Evolutionary conservation across 129 eudicot species (phyloP).

Genomic region (Tagetes erecta): DNA sequence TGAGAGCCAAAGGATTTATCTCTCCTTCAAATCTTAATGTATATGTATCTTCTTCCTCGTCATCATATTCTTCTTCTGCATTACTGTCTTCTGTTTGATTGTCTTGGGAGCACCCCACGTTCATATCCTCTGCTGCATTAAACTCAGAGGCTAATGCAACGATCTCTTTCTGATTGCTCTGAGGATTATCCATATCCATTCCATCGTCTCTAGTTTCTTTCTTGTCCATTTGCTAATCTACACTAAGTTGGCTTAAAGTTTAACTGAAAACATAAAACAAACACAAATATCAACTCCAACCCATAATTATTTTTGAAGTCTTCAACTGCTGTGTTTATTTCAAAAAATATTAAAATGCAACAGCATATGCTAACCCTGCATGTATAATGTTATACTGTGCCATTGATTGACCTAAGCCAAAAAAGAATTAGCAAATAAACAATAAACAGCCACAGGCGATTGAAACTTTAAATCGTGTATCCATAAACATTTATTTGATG

Average conservation of each 20-base stretch:
- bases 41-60: slow-evolving; percentile 42
- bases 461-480: background rate
- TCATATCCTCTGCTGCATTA: slow-evolving; percentile 13
- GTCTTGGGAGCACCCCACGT: slow-evolving; percentile 20
- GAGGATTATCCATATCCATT: slow-evolving; percentile 6
- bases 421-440: background rate
- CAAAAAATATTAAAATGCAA: background rate
- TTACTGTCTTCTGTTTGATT: slow-evolving; percentile 29
- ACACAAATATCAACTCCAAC: background rate
- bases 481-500: background rate
- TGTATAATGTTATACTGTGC: background rate
- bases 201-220: slow-evolving; percentile 23
- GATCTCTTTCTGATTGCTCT: slow-evolving; percentile 18
- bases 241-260: background rate
- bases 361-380: background rate
- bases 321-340: background rate
- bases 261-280: background rate
- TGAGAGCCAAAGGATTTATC: slow-evolving; percentile 57
- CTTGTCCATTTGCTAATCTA: slow-evolving; percentile 23
- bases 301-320: background rate
- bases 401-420: background rate
- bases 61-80: slow-evolving; percentile 41
- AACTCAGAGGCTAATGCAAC: slow-evolving; percentile 17
- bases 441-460: background rate
- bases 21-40: slow-evolving; percentile 56